These are phyloP conservation scores for Gracilaria vermiculophylla DNA, from an alignment of 23 red algal genomes.

Conservation along the genomic window DNA sequence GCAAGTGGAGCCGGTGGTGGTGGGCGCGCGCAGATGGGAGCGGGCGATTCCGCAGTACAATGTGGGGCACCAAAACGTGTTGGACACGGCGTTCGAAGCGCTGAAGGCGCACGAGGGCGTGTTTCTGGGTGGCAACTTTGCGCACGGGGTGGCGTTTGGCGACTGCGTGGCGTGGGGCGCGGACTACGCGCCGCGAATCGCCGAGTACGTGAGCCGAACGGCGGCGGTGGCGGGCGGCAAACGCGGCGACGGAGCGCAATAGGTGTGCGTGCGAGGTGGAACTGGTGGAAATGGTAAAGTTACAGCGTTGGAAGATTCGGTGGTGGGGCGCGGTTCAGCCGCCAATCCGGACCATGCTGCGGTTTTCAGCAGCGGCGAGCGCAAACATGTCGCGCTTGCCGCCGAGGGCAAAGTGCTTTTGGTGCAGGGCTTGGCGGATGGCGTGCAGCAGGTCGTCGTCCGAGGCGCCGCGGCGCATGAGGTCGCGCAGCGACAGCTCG, in stretches of 20 bases:
- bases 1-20: constrained; percentile 60
- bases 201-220: background rate
- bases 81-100: constrained; percentile 32
- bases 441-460: constrained; percentile 49
- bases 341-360: constrained; percentile 82
- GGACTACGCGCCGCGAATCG: constrained; percentile 59
- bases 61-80: constrained; percentile 48
- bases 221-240: background rate
- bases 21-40: constrained; percentile 80
- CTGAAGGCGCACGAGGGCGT: constrained; percentile 56
- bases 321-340: constrained; percentile 8
- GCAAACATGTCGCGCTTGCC: constrained; percentile 66
- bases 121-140: constrained; percentile 91
- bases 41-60: constrained; percentile 94
- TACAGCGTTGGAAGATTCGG: background rate
- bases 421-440: constrained; percentile 50
- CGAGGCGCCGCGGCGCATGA: constrained; percentile 66
- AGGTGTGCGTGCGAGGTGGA: too few relatives aligned
- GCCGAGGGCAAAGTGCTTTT: constrained; percentile 79
- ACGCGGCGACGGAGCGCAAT: background rate
- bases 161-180: constrained; percentile 92
- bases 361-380: constrained; percentile 48
- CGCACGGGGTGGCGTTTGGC: constrained; percentile 90
- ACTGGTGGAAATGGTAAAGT: too few relatives aligned
- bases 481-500: constrained; percentile 76